Evolutionary conservation across 2,329 filamentous ascomycete genomes (phyloP).

Genomic region (Aureobasidium sp.): DNA sequence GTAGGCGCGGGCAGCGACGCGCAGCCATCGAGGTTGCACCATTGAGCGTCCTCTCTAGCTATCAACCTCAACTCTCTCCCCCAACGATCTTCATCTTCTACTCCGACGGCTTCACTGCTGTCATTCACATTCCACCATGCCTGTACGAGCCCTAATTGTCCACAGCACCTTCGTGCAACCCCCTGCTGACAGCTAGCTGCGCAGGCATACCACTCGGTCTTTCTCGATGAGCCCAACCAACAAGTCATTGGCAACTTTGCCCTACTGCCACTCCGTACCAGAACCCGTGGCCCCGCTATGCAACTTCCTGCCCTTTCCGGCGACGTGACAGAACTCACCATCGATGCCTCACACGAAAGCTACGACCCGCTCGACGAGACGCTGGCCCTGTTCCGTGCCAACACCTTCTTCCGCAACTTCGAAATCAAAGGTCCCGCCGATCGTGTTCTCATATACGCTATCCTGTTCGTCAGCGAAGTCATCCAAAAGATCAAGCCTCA

Average conservation of each 20-base stretch:
- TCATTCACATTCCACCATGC: not conserved
- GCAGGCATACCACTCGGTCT: constrained; percentile 96
- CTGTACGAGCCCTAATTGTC: not conserved
- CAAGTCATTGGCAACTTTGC: constrained; percentile 79
- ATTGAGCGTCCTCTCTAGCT: not conserved
- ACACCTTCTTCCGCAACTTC: constrained; percentile 99
- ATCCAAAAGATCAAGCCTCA: constrained; percentile 75
- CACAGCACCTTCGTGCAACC: not conserved
- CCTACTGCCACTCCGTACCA: constrained; percentile 86
- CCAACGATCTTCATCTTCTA: not conserved
- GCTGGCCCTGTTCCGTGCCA: constrained; percentile 85
- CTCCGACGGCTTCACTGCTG: not conserved
- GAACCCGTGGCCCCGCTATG: constrained; percentile 90
- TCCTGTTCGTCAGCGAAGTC: constrained; percentile 87
- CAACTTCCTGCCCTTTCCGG: constrained; percentile 56
- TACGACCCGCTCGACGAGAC: constrained; percentile 97
- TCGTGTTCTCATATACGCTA: constrained; percentile 90
- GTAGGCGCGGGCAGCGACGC: constrained; percentile 2
- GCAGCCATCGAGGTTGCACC: not conserved
- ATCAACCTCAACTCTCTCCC: not conserved
- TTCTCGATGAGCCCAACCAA: constrained; percentile 69
- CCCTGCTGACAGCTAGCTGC: constrained; percentile 15
- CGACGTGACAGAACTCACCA: constrained; percentile 47
- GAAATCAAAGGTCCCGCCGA: constrained; percentile 96
- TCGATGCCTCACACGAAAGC: constrained; percentile 78